Percentiles rank a stretch among this genome's conserved stretches.
These are phyloP conservation scores for Blepharisma undulans DNA, from an alignment of 169 alveolate genomes.

Conservation along the genomic window DNA sequence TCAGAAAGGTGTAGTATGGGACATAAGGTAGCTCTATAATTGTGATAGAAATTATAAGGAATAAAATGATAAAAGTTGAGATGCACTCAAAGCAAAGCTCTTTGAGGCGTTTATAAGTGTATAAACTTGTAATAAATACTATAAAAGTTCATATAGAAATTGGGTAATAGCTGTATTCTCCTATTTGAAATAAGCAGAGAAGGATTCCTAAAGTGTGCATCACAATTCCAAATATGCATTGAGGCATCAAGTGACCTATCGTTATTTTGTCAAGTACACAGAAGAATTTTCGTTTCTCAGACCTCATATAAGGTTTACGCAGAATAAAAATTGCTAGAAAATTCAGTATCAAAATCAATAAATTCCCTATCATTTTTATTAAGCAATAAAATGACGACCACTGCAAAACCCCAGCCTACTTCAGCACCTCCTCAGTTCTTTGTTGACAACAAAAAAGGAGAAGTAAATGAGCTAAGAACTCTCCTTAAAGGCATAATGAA, in stretches of 20 bases:
- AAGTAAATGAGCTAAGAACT: conserved; percentile 89
- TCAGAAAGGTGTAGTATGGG: neutral
- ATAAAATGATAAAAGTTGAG: neutral
- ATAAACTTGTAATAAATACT: neutral
- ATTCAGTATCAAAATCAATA: neutral
- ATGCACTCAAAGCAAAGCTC: neutral
- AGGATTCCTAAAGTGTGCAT: neutral
- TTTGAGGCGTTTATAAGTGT: neutral
- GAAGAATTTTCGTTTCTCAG: neutral
- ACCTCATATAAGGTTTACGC: neutral
- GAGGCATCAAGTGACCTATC: neutral
- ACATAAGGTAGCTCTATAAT: neutral
- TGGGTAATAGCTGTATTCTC: neutral
- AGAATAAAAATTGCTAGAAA: neutral
- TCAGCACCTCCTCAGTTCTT: conserved; percentile 75
- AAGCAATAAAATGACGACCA: neutral
- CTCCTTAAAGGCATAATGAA: conserved; percentile 77
- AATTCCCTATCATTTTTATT: neutral
- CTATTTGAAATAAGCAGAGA: neutral
- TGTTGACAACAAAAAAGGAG: conserved; percentile 91
- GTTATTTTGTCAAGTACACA: neutral
- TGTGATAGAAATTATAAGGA: neutral
- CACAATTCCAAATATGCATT: neutral
- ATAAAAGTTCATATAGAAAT: neutral
- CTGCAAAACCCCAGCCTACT: neutral